Evolutionary conservation across 1,139 yeast genomes (phyloP), one percentile per base, ranked within the genome.

Genomic region (Diutina siamensis): DNA sequence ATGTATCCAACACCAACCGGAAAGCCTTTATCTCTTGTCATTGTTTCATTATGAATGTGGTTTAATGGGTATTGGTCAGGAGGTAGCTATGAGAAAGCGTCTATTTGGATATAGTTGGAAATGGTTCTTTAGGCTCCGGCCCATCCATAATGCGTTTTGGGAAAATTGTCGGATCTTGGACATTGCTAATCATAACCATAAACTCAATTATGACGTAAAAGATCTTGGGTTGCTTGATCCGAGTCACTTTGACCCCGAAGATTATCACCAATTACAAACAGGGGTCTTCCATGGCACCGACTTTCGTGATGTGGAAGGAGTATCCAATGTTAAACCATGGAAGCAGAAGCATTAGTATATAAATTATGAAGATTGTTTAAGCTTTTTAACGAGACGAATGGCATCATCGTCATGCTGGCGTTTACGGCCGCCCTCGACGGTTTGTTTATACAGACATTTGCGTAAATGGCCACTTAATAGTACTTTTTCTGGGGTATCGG

Each of bases 391-490:
- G 5, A 31, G 15, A 9, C 34, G 34, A 12, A 31, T 12, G 13
- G 34, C 13, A 44, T 55, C 55, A 19, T 48, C 49, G 21, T 13
- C 10, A 36, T 36, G 4, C 3, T 12, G 5, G 5, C 28, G 28
- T 25, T 25, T 25, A 21, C 12, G 12, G 27, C 76, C 80, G 2
- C 75, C 60, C 44, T 67, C 67, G 5, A 83, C 65, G 0, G 83
- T 75, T 57, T 83, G 92, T 53, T 83, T 83, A 57, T 79, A 80
- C 49, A 88, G 78, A 55, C 77, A 76, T 28, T 73, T 65, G 50
- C 96, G 71, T 51, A 88, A 65, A 52, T 86, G 69, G 1, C 95
- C 95, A 54, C 74, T 82, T 35, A 83, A 65, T 48, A 87, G 65
- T 0, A 75, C 94, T 34, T 72, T 66, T 44, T 78, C 76, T 0